Base-by-base conservation (phyloP, 139 green algal species). In the Diplosphaera chodatii region DNA sequence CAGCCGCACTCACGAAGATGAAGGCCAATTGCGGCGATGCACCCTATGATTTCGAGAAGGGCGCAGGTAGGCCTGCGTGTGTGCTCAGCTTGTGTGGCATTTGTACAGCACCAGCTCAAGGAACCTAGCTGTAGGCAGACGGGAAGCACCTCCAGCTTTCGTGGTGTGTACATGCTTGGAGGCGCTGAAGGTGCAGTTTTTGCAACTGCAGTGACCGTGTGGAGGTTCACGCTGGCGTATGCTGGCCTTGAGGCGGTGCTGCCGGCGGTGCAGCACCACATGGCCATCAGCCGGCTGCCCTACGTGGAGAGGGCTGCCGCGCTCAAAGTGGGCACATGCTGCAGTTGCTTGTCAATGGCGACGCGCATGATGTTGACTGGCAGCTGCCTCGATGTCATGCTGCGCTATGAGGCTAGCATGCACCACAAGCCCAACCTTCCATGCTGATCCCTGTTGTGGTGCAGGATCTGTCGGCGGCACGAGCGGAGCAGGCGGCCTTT, bases 191-290 rank as follows among this genome's bases (percentile, higher is more conserved):
- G n/a, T n/a, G n/a, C n/a, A n/a, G n/a, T n/a, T n/a, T n/a, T n/a
- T n/a, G n/a, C n/a, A n/a, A n/a, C n/a, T n/a, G 16, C 15, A 18
- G 10, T 64, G 25, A 71, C 33, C 30, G 40, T 27, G 22, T 96
- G 89, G 89, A 23, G 66, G 5, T 94, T 96, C 63, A 74, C 34
- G 0, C 81, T 94, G 32, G 48, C 62, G 0, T 95, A 94, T 73
- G 85, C 81, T 21, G 71, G 75, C 22, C 66, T 95, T 55, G 76
- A 79, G 32, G 70, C 75, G 40, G 80, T 95, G 64, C 74, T 95
- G 85, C 78, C 83, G 0, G 56, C 84, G 70, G 81, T 80, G 20
- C 82, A 87, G 69, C 80, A 87, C 68, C 86, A 92, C 74, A 81
- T 94, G 80, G 78, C 80, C 72, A 48, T 68, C 40, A 78, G 64